Evolutionary conservation across 371 early-diverging fungal genomes (phyloP).

Genomic region (Apophysomyces variabilis): DNA sequence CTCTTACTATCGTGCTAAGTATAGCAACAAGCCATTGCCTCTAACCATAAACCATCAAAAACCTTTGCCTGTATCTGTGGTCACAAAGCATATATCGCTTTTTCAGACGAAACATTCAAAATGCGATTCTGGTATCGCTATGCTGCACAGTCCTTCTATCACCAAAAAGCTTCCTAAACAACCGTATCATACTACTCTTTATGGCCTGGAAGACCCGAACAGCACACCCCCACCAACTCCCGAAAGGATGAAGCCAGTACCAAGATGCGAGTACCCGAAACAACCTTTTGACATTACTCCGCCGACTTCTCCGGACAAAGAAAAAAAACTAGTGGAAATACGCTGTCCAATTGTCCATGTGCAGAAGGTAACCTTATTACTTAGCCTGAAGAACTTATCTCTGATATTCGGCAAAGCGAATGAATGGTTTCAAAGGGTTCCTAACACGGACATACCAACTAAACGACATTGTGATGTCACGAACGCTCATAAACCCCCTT

Average conservation of each 20-base stretch:
- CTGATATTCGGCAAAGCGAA: conserved; percentile 11
- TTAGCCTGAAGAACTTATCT: neutral
- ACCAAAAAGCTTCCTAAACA: neutral
- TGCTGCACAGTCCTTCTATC: neutral
- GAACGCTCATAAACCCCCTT: conserved; percentile 18
- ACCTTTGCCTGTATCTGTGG: neutral
- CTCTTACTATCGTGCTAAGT: neutral
- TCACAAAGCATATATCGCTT: neutral
- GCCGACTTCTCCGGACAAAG: conserved; percentile 15
- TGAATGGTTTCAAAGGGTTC: conserved; percentile 28
- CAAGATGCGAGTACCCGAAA: neutral
- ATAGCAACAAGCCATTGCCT: neutral
- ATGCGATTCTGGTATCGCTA: neutral
- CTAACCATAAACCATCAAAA: neutral
- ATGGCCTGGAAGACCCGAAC: neutral
- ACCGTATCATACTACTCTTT: neutral
- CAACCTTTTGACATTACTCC: conserved; percentile 14
- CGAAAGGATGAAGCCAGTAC: neutral
- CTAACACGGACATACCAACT: conserved; percentile 32
- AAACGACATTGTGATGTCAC: conserved; percentile 24
- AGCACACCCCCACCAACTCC: conserved; percentile 1
- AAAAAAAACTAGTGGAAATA: neutral
- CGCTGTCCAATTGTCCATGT: conserved; percentile 19
- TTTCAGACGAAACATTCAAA: neutral
- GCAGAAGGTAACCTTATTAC: conserved; percentile 20